These are phyloP conservation scores for Singerocomus inundabilis DNA, from an alignment of 1,284 basidiomycete genomes.

Conservation along the genomic window DNA sequence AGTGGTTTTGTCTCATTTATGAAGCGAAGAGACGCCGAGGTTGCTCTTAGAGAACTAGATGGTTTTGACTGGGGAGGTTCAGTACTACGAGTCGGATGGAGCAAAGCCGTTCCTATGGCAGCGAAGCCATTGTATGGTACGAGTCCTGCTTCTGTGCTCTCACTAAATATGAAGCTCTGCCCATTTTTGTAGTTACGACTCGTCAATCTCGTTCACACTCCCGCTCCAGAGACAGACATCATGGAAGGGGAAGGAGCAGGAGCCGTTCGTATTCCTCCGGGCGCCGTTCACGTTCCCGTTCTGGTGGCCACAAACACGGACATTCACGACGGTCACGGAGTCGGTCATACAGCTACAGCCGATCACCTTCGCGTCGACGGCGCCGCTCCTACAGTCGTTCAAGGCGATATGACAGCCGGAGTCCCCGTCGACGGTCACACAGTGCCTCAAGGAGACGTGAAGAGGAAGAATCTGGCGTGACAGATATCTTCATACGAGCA, in stretches of 20 bases:
- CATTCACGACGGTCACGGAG: slow-evolving; percentile 42
- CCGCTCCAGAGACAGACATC: slow-evolving; percentile 27
- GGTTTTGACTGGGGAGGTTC: slow-evolving; percentile 91
- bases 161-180: not conserved
- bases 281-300: slow-evolving; percentile 49
- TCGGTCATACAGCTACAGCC: slow-evolving; percentile 43
- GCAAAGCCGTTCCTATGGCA: slow-evolving; percentile 89
- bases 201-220: slow-evolving; percentile 36
- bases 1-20: slow-evolving; percentile 97
- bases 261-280: slow-evolving; percentile 42
- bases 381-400: slow-evolving; percentile 34
- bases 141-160: slow-evolving; percentile 23
- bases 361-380: slow-evolving; percentile 40
- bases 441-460: slow-evolving; percentile 38
- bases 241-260: slow-evolving; percentile 29
- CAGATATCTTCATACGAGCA: slow-evolving; percentile 79
- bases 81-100: slow-evolving; percentile 88
- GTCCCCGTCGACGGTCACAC: slow-evolving; percentile 41
- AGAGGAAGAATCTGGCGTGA: slow-evolving; percentile 57
- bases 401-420: slow-evolving; percentile 39
- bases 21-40: slow-evolving; percentile 87
- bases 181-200: slow-evolving; percentile 27
- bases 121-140: slow-evolving; percentile 77
- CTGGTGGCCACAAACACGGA: slow-evolving; percentile 39
- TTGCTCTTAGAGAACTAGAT: slow-evolving; percentile 82